These are phyloP conservation scores for Emmonsia crescens DNA, from an alignment of 2,329 filamentous ascomycete species.

Conservation along the genomic window DNA sequence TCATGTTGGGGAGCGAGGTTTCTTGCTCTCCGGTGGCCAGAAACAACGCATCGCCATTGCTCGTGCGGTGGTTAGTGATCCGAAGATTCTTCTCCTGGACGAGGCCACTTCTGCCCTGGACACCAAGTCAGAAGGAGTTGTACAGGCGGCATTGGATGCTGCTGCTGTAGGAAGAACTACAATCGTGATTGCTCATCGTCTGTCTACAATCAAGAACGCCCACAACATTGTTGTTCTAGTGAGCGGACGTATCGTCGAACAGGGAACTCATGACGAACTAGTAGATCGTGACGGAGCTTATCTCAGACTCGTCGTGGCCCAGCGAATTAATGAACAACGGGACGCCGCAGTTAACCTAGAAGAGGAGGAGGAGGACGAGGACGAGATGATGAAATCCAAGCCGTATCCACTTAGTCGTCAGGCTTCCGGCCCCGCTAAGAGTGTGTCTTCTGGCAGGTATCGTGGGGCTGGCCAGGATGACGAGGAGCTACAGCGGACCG, in stretches of 20 bases:
- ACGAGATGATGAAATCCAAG: conserved; percentile 21
- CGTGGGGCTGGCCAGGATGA: conserved; percentile 24
- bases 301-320: conserved; percentile 74
- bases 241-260: conserved; percentile 75
- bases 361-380: conserved; percentile 14
- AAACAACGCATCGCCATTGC: conserved; percentile 96
- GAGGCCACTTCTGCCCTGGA: conserved; percentile 92
- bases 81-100: conserved; percentile 83
- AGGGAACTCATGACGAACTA: conserved; percentile 76
- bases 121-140: conserved; percentile 86
- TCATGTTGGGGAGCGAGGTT: conserved; percentile 89
- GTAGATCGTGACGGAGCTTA: conserved; percentile 64
- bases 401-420: conserved; percentile 8
- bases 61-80: conserved; percentile 78
- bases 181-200: conserved; percentile 87
- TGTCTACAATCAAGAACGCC: conserved; percentile 87
- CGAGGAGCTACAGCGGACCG: conserved; percentile 30
- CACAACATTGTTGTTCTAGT: conserved; percentile 95
- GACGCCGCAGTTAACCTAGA: conserved; percentile 25
- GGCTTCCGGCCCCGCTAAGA: conserved; percentile 5
- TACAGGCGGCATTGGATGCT: conserved; percentile 82
- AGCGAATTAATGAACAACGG: conserved; percentile 58
- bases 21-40: conserved; percentile 85
- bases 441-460: conserved; percentile 13
- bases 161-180: conserved; percentile 82